Conservation (phyloP, 805 yeast species). For the Lipomyces yamadae region DNA sequence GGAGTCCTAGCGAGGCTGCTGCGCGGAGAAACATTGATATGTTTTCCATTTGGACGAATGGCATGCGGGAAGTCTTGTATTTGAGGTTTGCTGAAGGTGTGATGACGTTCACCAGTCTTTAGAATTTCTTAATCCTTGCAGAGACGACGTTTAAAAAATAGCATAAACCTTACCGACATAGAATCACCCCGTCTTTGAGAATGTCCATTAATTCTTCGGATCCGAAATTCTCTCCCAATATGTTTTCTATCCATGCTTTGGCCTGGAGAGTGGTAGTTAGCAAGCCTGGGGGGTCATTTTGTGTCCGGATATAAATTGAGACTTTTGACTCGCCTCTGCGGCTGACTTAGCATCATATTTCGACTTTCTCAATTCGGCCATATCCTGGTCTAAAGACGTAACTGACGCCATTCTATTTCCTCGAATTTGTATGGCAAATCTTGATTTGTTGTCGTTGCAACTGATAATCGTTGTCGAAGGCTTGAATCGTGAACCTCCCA, state of each 20-base stretch:
- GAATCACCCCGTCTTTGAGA: constrained; percentile 64
- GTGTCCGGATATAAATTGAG: not conserved
- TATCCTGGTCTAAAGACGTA: constrained; percentile 69
- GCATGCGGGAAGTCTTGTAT: constrained; percentile 68
- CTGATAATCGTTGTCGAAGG: too few relatives aligned
- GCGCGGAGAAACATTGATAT: constrained; percentile 71
- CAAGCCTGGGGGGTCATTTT: not conserved
- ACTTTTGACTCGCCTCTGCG: constrained; percentile 39
- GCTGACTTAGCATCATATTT: constrained; percentile 54
- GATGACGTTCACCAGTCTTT: constrained; percentile 49
- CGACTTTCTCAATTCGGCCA: constrained; percentile 54
- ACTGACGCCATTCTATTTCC: constrained; percentile 46
- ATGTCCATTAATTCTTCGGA: constrained; percentile 56
- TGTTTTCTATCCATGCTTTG: constrained; percentile 59
- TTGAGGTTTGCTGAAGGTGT: constrained; percentile 47
- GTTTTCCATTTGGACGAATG: constrained; percentile 85
- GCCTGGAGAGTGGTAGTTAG: constrained; percentile 19
- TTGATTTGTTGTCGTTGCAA: too few relatives aligned
- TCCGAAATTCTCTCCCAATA: constrained; percentile 47
- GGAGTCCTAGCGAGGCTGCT: constrained; percentile 68
- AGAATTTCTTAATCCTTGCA: constrained; percentile 1
- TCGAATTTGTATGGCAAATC: too few relatives aligned
- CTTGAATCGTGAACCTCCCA: too few relatives aligned
- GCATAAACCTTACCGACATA: constrained; percentile 47
- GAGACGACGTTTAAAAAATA: too few relatives aligned